These are phyloP conservation scores for Coemansia furcata DNA, from an alignment of 192 early-diverging fungal species.

Conservation along the genomic window DNA sequence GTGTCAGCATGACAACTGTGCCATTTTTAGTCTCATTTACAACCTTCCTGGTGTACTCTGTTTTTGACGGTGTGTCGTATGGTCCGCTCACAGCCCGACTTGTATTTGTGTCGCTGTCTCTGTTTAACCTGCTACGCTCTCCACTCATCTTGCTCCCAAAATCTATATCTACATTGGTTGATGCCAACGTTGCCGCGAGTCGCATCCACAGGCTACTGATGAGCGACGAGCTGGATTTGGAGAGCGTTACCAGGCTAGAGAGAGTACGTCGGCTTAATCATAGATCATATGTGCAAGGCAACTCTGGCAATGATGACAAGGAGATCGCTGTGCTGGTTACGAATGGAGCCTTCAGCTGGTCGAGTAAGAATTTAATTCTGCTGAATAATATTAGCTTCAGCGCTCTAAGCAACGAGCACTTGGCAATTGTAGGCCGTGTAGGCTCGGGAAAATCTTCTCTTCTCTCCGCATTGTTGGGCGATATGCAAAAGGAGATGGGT, in stretches of 20 bases:
- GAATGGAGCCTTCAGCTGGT: conserved; percentile 58
- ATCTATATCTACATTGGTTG: conserved; percentile 72
- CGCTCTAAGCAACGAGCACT: conserved; percentile 42
- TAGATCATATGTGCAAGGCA: neutral
- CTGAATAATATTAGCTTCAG: conserved; percentile 42
- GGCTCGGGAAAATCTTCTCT: conserved; percentile 78
- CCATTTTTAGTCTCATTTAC: conserved; percentile 85
- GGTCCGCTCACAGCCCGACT: conserved; percentile 62
- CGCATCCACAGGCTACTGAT: conserved; percentile 78
- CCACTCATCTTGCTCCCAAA: conserved; percentile 83
- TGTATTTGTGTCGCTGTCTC: conserved; percentile 83
- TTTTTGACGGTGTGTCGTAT: conserved; percentile 54
- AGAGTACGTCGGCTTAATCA: neutral
- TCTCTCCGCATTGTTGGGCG: conserved; percentile 76
- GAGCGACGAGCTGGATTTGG: conserved; percentile 76
- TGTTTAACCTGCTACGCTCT: conserved; percentile 94
- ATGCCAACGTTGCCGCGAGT: conserved; percentile 81
- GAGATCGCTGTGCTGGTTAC: conserved; percentile 47
- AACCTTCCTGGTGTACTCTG: conserved; percentile 76
- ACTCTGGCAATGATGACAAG: neutral
- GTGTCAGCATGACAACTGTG: too few relatives aligned
- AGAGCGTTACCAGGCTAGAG: conserved; percentile 58
- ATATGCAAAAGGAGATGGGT: conserved; percentile 75
- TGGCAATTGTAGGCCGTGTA: conserved; percentile 66
- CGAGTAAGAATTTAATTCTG: conserved; percentile 22